Conservation (phyloP, 2,329 filamentous ascomycete species). For the Ophiocordyceps australis region DNA sequence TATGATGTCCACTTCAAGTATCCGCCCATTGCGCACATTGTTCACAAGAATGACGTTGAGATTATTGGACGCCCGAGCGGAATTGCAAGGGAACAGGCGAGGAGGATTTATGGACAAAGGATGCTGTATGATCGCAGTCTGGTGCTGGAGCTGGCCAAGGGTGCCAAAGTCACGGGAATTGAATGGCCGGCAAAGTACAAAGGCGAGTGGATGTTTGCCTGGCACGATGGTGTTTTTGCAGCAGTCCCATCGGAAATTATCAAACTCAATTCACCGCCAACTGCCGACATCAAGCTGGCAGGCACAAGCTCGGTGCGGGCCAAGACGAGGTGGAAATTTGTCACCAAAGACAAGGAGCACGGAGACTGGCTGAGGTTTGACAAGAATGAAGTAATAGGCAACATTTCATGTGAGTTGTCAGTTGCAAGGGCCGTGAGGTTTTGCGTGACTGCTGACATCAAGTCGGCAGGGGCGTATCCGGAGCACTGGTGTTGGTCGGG, state of each 20-base stretch:
- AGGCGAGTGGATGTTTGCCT: slow-evolving; percentile 38
- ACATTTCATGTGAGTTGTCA: slow-evolving; percentile 35
- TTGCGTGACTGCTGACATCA: no score
- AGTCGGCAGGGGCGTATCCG: slow-evolving; percentile 19
- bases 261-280: slow-evolving; percentile 26
- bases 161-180: slow-evolving; percentile 29
- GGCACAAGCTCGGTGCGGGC: slow-evolving; percentile 27
- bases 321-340: slow-evolving; percentile 33
- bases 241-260: slow-evolving; percentile 29
- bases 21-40: slow-evolving; percentile 20
- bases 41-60: slow-evolving; percentile 20
- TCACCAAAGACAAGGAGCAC: slow-evolving; percentile 22
- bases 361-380: slow-evolving; percentile 41
- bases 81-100: slow-evolving; percentile 25
- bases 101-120: slow-evolving; percentile 26
- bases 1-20: slow-evolving; percentile 32
- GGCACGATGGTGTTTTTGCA: slow-evolving; percentile 33
- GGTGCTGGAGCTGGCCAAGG: slow-evolving; percentile 26
- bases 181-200: slow-evolving; percentile 30
- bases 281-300: slow-evolving; percentile 25
- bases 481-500: slow-evolving; percentile 40
- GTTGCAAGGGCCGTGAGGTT: no score
- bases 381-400: slow-evolving; percentile 48
- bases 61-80: slow-evolving; percentile 23
- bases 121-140: slow-evolving; percentile 23